Percentiles rank a stretch among this genome's conserved stretches.
Evolutionary conservation across 139 green algal genomes (phyloP).

Genomic region (Zygnema cylindricum): DNA sequence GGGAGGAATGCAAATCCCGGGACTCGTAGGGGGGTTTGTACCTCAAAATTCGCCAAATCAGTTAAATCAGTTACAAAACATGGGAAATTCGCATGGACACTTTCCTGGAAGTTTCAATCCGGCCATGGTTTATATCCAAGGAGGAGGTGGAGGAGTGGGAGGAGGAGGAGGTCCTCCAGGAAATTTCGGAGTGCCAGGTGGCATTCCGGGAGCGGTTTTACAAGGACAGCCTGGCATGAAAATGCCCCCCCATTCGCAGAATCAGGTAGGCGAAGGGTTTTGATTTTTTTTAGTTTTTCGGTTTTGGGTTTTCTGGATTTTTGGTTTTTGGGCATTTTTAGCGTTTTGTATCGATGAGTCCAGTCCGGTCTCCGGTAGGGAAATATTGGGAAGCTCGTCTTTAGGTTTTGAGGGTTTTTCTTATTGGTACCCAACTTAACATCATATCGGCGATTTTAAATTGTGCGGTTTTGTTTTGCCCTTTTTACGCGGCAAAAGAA

Average conservation of each 20-base stretch:
- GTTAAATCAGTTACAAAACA: neutral
- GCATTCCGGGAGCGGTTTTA: neutral
- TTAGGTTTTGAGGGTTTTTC: no score
- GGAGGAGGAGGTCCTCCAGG: neutral
- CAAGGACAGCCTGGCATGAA: slow-evolving; percentile 48
- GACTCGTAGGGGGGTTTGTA: neutral
- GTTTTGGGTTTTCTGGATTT: no score
- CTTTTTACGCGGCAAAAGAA: no score
- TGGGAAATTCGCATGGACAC: neutral
- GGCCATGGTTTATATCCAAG: neutral
- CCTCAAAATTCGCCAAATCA: slow-evolving; percentile 9
- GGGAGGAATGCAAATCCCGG: slow-evolving; percentile 8
- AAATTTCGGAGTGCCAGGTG: slow-evolving; percentile 11
- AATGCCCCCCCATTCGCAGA: slow-evolving; percentile 30
- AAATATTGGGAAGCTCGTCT: no score
- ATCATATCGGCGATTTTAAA: no score
- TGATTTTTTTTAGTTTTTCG: no score
- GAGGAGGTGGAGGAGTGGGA: neutral
- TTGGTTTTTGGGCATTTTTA: no score
- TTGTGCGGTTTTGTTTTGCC: no score
- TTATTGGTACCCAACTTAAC: no score
- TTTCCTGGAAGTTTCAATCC: neutral
- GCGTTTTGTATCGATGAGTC: no score
- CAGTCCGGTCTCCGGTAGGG: no score
- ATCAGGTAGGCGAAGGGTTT: slow-evolving; percentile 11